Conservation (phyloP, 352 stramenopile species). For the Elongisporangium anandrum region DNA sequence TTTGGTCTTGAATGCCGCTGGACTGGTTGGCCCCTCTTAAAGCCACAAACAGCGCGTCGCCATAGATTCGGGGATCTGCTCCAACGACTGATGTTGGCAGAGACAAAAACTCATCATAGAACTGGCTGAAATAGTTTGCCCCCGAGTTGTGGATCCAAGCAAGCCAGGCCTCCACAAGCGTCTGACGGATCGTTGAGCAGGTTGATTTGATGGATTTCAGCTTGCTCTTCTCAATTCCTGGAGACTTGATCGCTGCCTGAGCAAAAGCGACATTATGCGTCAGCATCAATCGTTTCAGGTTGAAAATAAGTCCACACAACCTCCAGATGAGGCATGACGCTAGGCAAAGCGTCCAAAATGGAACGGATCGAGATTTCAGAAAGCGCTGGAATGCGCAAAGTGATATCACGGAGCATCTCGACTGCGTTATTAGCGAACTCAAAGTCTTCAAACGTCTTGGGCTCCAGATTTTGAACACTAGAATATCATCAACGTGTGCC, state of each 20-base stretch:
- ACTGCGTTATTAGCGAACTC: slow-evolving; percentile 46
- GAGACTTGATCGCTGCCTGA: slow-evolving; percentile 22
- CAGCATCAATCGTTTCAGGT: background rate
- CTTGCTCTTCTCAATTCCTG: slow-evolving; percentile 26
- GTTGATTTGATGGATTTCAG: slow-evolving; percentile 36
- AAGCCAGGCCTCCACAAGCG: slow-evolving; percentile 60
- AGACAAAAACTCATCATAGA: slow-evolving; percentile 37
- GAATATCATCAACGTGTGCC: background rate
- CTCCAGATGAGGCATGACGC: slow-evolving; percentile 57
- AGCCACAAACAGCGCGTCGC: slow-evolving; percentile 46
- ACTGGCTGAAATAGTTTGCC: slow-evolving; percentile 17
- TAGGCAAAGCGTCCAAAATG: slow-evolving; percentile 31
- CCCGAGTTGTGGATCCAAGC: slow-evolving; percentile 59
- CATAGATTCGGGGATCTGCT: slow-evolving; percentile 65
- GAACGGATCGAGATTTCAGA: slow-evolving; percentile 17
- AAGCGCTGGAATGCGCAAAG: slow-evolving; percentile 29
- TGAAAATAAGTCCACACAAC: slow-evolving; percentile 11
- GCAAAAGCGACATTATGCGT: background rate
- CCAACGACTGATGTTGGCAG: slow-evolving; percentile 32
- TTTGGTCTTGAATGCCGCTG: slow-evolving; percentile 20
- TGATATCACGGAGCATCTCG: slow-evolving; percentile 56
- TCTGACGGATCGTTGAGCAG: slow-evolving; percentile 54
- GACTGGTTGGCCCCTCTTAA: slow-evolving; percentile 7
- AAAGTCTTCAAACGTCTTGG: slow-evolving; percentile 40
- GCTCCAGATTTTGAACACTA: slow-evolving; percentile 36